Percentiles rank a stretch among this genome's conserved stretches.
These are phyloP conservation scores for Tetracladium marchalianum DNA, from an alignment of 495 filamentous ascomycete genomes.

Conservation along the genomic window DNA sequence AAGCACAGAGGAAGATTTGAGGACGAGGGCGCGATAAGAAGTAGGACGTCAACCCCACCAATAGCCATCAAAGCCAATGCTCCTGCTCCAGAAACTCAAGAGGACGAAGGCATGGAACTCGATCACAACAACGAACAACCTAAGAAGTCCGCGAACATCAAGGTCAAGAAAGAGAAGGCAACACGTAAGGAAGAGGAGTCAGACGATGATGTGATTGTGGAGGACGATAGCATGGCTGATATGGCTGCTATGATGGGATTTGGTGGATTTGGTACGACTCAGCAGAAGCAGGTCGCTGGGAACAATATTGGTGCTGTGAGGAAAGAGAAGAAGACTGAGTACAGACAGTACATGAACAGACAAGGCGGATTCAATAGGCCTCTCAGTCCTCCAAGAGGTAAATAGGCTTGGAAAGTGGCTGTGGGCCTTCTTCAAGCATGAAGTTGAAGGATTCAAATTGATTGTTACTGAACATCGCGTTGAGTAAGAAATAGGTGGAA, in stretches of 20 bases:
- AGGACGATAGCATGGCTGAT: slow-evolving; percentile 58
- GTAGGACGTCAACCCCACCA: slow-evolving; percentile 14
- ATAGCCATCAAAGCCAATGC: slow-evolving; percentile 17
- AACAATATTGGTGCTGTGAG: slow-evolving; percentile 77
- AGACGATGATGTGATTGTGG: slow-evolving; percentile 33
- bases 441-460: no score
- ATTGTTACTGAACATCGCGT: no score
- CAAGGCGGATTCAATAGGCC: slow-evolving; percentile 94
- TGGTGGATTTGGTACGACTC: slow-evolving; percentile 72
- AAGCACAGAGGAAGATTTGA: slow-evolving; percentile 17
- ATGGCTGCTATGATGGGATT: slow-evolving; percentile 90
- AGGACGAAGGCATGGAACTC: slow-evolving; percentile 19
- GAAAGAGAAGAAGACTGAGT: slow-evolving; percentile 94
- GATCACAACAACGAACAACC: slow-evolving; percentile 3
- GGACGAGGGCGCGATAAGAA: slow-evolving; percentile 5
- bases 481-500: no score
- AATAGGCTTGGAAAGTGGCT: neutral
- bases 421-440: no score
- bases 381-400: slow-evolving; percentile 43
- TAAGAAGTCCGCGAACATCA: neutral
- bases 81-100: neutral
- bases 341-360: slow-evolving; percentile 98
- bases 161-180: slow-evolving; percentile 5
- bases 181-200: slow-evolving; percentile 2
- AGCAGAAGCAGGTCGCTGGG: slow-evolving; percentile 80